Evolutionary conservation across 164 flowering plant genomes (phyloP).

Genomic region (Tetracentron sinense): DNA sequence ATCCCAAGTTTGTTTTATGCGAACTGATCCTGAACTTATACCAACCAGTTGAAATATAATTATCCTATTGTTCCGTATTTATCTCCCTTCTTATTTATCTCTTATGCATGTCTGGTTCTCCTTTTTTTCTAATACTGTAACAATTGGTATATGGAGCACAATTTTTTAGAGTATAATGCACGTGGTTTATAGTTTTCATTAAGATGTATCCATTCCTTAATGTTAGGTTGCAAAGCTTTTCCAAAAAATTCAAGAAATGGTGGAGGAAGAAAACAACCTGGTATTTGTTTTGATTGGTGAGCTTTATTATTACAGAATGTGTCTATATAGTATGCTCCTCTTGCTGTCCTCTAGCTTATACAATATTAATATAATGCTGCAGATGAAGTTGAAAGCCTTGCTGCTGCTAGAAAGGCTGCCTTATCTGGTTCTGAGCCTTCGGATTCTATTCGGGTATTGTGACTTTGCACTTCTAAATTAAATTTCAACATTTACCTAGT

Average conservation of each 20-base stretch:
- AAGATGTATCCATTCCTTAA: conserved; percentile 12
- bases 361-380: conserved; percentile 19
- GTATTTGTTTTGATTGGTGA: conserved; percentile 99
- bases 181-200: background rate
- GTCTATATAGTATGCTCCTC: background rate
- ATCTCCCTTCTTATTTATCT: background rate
- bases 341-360: background rate
- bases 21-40: too few relatives aligned
- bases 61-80: too few relatives aligned
- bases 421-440: conserved; percentile 99
- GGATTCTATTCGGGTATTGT: conserved; percentile 81
- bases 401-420: conserved; percentile 97
- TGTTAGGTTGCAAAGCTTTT: conserved; percentile 92
- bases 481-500: background rate
- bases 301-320: conserved; percentile 21
- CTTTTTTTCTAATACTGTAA: too few relatives aligned
- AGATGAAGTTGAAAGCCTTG: conserved; percentile 99
- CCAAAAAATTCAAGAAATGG: conserved; percentile 97
- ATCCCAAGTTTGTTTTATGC: too few relatives aligned
- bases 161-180: background rate
- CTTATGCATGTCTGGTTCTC: background rate
- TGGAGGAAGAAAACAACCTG: conserved; percentile 92
- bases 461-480: background rate
- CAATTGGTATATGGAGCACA: too few relatives aligned
- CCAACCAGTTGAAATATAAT: too few relatives aligned